Conservation (phyloP, 148 eudicot genomes). For the Amaranthus cruentus region DNA sequence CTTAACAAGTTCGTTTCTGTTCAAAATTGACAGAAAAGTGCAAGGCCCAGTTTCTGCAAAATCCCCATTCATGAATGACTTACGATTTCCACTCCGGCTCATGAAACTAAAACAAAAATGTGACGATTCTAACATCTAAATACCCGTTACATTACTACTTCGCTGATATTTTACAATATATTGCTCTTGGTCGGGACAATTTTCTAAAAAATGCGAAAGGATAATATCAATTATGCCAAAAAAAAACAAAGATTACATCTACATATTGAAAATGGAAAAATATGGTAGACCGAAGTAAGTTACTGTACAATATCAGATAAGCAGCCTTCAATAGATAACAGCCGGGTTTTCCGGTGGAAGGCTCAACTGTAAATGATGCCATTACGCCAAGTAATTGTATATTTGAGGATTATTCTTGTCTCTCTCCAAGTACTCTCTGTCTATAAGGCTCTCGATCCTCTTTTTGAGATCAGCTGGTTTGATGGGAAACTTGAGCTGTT, state of each 20-base stretch:
- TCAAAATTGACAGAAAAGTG: too few relatives aligned
- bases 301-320: conserved; percentile 31
- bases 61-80: too few relatives aligned
- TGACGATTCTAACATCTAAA: too few relatives aligned
- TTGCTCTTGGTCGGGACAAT: conserved; percentile 11
- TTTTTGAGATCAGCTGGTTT: conserved; percentile 97
- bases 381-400: conserved; percentile 88
- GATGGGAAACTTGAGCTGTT: conserved; percentile 94
- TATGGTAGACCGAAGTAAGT: conserved; percentile 5
- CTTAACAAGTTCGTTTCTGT: too few relatives aligned
- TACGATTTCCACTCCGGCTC: too few relatives aligned
- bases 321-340: conserved; percentile 15
- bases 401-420: conserved; percentile 95
- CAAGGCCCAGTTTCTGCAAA: too few relatives aligned
- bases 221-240: too few relatives aligned
- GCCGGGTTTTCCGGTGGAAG: conserved; percentile 13
- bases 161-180: conserved; percentile 13
- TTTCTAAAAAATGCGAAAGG: not conserved
- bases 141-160: not conserved
- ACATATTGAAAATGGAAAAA: conserved; percentile 7
- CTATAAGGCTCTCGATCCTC: conserved; percentile 94
- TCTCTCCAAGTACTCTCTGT: conserved; percentile 89
- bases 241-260: conserved; percentile 17
- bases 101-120: too few relatives aligned
- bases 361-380: conserved; percentile 7